Conservation (phyloP, 2,329 filamentous ascomycete species). For the Tolypocladium inflatum region DNA sequence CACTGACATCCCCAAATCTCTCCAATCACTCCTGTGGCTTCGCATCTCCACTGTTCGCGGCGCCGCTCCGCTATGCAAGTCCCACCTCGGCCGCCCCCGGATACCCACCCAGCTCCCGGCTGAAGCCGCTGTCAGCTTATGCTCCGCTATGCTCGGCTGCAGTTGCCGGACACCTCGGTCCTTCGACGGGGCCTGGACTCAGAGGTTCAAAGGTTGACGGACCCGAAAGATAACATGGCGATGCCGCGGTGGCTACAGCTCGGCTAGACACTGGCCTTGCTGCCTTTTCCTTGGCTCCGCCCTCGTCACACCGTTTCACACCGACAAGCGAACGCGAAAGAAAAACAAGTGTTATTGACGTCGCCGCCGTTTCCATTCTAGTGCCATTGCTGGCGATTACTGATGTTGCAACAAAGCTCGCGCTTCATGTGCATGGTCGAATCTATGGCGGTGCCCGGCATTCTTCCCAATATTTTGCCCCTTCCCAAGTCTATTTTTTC, state of each 20-base stretch:
- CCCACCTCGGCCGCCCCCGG: not conserved
- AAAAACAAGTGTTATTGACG: not conserved
- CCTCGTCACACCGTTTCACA: not conserved
- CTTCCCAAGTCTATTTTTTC: conserved; percentile 1
- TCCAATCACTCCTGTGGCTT: not conserved
- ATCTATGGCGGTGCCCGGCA: not conserved
- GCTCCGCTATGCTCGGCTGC: not conserved
- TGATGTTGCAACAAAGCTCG: not conserved
- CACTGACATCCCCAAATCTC: not conserved
- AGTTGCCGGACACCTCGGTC: not conserved
- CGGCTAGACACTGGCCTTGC: not conserved
- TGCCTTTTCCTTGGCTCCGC: not conserved
- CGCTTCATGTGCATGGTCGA: not conserved
- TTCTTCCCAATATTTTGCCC: not conserved
- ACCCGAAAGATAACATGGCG: not conserved
- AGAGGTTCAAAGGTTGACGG: not conserved
- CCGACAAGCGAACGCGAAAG: not conserved
- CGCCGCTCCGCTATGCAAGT: not conserved
- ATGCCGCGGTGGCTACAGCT: not conserved
- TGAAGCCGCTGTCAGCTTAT: not conserved
- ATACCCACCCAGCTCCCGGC: not conserved
- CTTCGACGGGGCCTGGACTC: not conserved
- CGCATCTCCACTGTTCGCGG: not conserved
- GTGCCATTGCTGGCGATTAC: not conserved
- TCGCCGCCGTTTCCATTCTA: conserved; percentile 1